Conservation (phyloP, 2,329 filamentous ascomycete species). For the Mycosphaerella arachidis region DNA sequence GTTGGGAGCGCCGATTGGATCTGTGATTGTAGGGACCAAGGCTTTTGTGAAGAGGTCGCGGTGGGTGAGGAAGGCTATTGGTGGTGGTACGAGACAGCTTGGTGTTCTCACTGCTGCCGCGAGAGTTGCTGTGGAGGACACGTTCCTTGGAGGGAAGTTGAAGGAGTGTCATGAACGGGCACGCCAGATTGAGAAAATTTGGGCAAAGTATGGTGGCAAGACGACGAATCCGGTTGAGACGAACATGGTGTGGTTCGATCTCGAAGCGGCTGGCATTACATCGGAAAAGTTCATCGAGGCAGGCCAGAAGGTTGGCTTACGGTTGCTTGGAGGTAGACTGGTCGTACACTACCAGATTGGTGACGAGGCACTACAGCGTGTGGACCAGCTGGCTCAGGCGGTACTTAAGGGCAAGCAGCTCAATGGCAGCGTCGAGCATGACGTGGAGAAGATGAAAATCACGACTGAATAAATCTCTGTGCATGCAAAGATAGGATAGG, state of each 20-base stretch:
- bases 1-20: slow-evolving; percentile 74
- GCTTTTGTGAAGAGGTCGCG: slow-evolving; percentile 61
- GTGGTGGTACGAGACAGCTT: slow-evolving; percentile 71
- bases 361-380: slow-evolving; percentile 55
- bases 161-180: slow-evolving; percentile 58
- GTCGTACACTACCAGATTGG: slow-evolving; percentile 72
- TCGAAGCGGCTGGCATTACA: slow-evolving; percentile 56
- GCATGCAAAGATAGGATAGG: no score
- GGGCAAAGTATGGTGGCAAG: slow-evolving; percentile 66
- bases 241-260: slow-evolving; percentile 88
- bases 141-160: slow-evolving; percentile 66
- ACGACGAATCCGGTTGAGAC: slow-evolving; percentile 69
- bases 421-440: slow-evolving; percentile 21
- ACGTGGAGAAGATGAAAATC: slow-evolving; percentile 14
- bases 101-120: slow-evolving; percentile 74
- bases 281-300: slow-evolving; percentile 51
- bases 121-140: slow-evolving; percentile 72
- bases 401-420: slow-evolving; percentile 30
- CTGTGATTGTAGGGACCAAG: slow-evolving; percentile 60
- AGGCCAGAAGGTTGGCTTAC: slow-evolving; percentile 55
- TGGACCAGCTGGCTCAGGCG: slow-evolving; percentile 53
- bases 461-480: slow-evolving; percentile 4
- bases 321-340: slow-evolving; percentile 53
- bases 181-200: slow-evolving; percentile 58
- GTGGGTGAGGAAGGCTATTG: slow-evolving; percentile 77